phyloP scores from a whole-genome alignment of 768 basidiomycete species.

The Kwoniella shandongensis region DNA sequence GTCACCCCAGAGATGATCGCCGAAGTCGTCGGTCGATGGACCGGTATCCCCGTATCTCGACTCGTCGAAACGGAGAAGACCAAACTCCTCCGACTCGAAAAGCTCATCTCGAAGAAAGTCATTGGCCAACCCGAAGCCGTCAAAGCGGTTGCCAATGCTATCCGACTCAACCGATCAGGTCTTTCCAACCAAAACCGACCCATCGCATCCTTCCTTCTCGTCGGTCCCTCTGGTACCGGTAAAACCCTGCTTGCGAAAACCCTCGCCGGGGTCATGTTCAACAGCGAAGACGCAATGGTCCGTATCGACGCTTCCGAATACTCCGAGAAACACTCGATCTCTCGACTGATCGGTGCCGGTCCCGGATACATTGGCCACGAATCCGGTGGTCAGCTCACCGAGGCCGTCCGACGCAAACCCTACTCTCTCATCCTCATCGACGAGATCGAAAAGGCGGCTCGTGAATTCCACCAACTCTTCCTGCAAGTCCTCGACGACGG shows the following conservation, averaged over 20 bases:
- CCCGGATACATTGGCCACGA: conserved; percentile 55
- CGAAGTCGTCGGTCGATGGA: conserved; percentile 91
- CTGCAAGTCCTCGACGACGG: conserved; percentile 57
- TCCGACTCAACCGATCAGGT: conserved; percentile 53
- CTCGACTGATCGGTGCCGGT: conserved; percentile 51
- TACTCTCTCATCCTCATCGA: conserved; percentile 54
- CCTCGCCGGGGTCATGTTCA: conserved; percentile 54
- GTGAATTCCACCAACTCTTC: conserved; percentile 56
- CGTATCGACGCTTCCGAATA: conserved; percentile 61
- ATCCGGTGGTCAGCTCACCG: conserved; percentile 53
- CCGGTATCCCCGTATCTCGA: conserved; percentile 82
- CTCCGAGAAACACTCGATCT: conserved; percentile 60
- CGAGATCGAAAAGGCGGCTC: conserved; percentile 56
- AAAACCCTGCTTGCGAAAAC: conserved; percentile 54
- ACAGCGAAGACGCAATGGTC: conserved; percentile 53
- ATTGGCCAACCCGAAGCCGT: conserved; percentile 81
- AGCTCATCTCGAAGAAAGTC: conserved; percentile 50
- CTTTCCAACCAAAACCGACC: conserved; percentile 52
- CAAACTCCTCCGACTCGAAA: conserved; percentile 53
- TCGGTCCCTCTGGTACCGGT: conserved; percentile 54
- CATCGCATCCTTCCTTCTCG: conserved; percentile 53
- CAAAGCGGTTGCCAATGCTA: conserved; percentile 53
- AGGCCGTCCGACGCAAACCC: conserved; percentile 51
- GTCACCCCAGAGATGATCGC: conserved; percentile 89
- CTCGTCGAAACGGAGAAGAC: conserved; percentile 56